Percentiles rank a stretch among this genome's conserved stretches.
Conservation (phyloP, 2,329 filamentous ascomycete species). For the Davidsoniella eucalypti region DNA sequence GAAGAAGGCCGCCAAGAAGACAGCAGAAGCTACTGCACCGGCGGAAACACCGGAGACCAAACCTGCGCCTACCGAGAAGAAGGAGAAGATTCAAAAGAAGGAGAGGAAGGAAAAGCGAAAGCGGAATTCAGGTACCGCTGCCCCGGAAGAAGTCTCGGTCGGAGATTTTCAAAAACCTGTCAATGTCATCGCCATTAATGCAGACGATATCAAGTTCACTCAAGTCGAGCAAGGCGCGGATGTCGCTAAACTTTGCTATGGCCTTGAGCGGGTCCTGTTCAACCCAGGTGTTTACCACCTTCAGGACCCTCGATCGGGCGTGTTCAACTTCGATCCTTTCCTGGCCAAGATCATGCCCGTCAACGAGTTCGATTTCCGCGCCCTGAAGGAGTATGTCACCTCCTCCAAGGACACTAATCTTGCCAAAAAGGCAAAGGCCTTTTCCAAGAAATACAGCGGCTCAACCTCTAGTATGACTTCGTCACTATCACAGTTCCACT, state of each 20-base stretch:
- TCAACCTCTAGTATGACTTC: conserved; percentile 96
- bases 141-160: neutral
- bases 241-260: conserved; percentile 51
- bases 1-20: conserved; percentile 2
- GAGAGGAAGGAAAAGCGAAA: neutral
- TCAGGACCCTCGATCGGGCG: conserved; percentile 70
- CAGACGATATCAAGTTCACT: conserved; percentile 16
- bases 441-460: conserved; percentile 69
- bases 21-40: neutral
- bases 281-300: conserved; percentile 86
- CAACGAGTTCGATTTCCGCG: conserved; percentile 78
- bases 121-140: neutral
- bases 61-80: neutral
- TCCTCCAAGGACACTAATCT: conserved; percentile 71
- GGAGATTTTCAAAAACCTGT: conserved; percentile 8
- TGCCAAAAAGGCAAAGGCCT: conserved; percentile 46
- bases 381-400: conserved; percentile 73
- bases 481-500: conserved; percentile 81
- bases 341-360: conserved; percentile 86
- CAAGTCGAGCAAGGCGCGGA: conserved; percentile 20
- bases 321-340: conserved; percentile 96
- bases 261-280: conserved; percentile 81
- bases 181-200: conserved; percentile 18
- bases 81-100: neutral
- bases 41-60: neutral